Percentiles rank a stretch among this genome's conserved stretches.
Evolutionary conservation across 139 green algal genomes (phyloP).

Genomic region (Closterium sp.): DNA sequence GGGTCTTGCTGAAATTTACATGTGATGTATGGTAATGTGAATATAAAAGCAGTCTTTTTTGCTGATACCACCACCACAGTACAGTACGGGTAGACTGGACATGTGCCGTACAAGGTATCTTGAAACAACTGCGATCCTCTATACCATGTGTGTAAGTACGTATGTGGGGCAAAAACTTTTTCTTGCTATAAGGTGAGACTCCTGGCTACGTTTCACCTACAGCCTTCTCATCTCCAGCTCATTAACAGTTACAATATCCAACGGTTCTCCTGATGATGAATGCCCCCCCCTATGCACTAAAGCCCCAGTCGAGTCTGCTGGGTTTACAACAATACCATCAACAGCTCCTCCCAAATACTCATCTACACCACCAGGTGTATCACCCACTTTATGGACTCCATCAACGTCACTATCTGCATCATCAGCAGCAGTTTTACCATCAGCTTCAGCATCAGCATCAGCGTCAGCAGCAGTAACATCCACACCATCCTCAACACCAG

Average conservation of each 20-base stretch:
- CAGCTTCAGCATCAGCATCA: not conserved
- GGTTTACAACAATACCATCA: not conserved
- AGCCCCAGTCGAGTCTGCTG: not conserved
- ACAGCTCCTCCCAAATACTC: not conserved
- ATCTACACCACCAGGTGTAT: not conserved
- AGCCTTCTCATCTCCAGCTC: not conserved
- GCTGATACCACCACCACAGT: too few relatives aligned
- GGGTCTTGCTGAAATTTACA: too few relatives aligned
- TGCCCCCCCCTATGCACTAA: not conserved
- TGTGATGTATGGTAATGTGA: too few relatives aligned
- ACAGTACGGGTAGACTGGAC: too few relatives aligned
- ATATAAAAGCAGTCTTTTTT: too few relatives aligned
- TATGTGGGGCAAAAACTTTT: too few relatives aligned
- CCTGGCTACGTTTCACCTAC: too few relatives aligned
- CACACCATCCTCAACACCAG: not conserved
- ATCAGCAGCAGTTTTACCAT: not conserved
- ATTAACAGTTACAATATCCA: not conserved
- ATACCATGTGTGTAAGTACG: too few relatives aligned
- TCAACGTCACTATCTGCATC: not conserved
- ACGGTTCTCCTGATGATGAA: not conserved
- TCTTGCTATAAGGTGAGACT: too few relatives aligned
- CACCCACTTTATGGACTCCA: not conserved
- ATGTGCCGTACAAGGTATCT: too few relatives aligned
- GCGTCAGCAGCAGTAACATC: not conserved
- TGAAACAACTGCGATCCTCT: too few relatives aligned